These are phyloP conservation scores for Thelonectria rubi DNA, from an alignment of 2,329 filamentous ascomycete species.

Conservation along the genomic window DNA sequence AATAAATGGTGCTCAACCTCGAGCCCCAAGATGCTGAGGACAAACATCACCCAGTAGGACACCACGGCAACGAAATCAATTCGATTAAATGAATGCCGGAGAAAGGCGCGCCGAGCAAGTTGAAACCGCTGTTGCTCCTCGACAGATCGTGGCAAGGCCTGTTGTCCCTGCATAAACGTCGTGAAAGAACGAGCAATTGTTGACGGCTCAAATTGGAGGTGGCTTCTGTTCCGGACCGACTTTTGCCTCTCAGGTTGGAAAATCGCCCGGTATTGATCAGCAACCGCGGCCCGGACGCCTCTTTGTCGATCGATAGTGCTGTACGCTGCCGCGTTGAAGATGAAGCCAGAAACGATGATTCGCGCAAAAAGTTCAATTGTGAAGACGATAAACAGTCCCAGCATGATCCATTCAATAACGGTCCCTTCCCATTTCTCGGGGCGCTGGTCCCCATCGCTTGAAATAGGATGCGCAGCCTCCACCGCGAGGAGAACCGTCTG, in stretches of 20 bases:
- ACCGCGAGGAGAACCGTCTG: constrained; percentile 90
- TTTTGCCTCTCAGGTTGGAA: constrained; percentile 84
- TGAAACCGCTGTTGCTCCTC: constrained; percentile 85
- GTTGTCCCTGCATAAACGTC: constrained; percentile 74
- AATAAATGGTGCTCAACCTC: constrained; percentile 79
- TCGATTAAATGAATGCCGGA: constrained; percentile 95
- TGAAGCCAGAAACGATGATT: constrained; percentile 90
- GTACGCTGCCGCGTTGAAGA: constrained; percentile 90
- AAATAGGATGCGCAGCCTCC: constrained; percentile 79
- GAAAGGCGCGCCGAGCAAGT: constrained; percentile 88
- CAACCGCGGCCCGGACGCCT: constrained; percentile 77
- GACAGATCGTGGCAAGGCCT: constrained; percentile 66
- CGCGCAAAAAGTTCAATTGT: constrained; percentile 85
- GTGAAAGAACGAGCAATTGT: constrained; percentile 83
- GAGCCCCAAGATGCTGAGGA: constrained; percentile 73
- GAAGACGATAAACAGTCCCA: constrained; percentile 88
- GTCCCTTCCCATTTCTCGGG: constrained; percentile 72
- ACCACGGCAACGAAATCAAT: constrained; percentile 93
- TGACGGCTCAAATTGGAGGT: constrained; percentile 60
- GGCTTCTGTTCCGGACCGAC: constrained; percentile 65
- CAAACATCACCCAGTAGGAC: constrained; percentile 93
- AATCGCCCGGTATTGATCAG: constrained; percentile 78
- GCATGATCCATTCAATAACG: constrained; percentile 80
- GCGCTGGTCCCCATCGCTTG: constrained; percentile 66
- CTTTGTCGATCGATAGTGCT: constrained; percentile 85